A percentile compares a stretch with the other conserved stretches of the same genome.
These are phyloP conservation scores for Elasticomyces elasticus DNA, from an alignment of 495 filamentous ascomycete species.

Conservation along the genomic window DNA sequence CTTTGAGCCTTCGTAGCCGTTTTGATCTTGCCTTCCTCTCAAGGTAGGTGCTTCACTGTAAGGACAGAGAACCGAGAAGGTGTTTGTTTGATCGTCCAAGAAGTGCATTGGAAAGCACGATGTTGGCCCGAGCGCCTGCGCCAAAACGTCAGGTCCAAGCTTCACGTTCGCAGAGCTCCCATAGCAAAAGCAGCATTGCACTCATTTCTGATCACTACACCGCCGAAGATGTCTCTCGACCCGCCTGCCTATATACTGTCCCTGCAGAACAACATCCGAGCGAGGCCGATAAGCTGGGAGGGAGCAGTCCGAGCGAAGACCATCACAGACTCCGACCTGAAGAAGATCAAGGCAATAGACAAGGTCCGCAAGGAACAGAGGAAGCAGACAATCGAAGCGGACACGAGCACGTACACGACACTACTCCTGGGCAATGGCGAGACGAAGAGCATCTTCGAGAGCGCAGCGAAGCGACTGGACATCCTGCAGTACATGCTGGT, in stretches of 20 bases:
- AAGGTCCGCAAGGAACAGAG: slow-evolving; percentile 88
- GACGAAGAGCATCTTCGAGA: slow-evolving; percentile 69
- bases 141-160: too few relatives aligned
- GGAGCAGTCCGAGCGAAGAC: slow-evolving; percentile 87
- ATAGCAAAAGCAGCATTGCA: too few relatives aligned
- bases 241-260: slow-evolving; percentile 82
- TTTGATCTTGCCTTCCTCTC: too few relatives aligned
- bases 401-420: slow-evolving; percentile 64
- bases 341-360: slow-evolving; percentile 94
- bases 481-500: slow-evolving; percentile 93
- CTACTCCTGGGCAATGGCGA: slow-evolving; percentile 67
- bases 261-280: slow-evolving; percentile 88
- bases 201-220: not conserved
- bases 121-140: too few relatives aligned
- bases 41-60: too few relatives aligned
- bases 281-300: slow-evolving; percentile 93
- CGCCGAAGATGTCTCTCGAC: slow-evolving; percentile 66
- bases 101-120: too few relatives aligned
- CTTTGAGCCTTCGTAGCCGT: too few relatives aligned
- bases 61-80: too few relatives aligned
- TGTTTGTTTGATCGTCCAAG: too few relatives aligned
- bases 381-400: slow-evolving; percentile 65
- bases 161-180: too few relatives aligned
- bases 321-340: slow-evolving; percentile 87
- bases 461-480: slow-evolving; percentile 66